Evolutionary conservation across 306 rosid species (phyloP), one percentile per base, ranked within the genome.

Genomic region (Cicer yamashitae): DNA sequence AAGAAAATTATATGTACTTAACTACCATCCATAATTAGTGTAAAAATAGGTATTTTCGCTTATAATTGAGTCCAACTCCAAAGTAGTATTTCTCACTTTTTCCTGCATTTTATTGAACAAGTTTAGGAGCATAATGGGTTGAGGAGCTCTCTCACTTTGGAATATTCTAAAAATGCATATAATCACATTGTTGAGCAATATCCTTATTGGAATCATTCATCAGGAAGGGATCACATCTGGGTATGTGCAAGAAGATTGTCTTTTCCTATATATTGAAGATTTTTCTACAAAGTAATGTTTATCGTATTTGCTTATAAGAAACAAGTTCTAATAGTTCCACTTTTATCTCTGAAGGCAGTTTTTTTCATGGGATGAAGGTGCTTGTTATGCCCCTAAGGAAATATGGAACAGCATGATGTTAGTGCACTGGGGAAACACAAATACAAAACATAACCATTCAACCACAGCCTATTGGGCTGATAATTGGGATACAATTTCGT

Each of bases 381-480:
- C 99, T 77, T 94, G 99, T 88, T 94, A 92, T 89, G 97, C 99
- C 64, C 99, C 99, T 9, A 94, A 94, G 89, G 99, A 94, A 87
- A 94, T 94, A 86, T 91, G 99, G 97, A 86, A 79, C 83, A 94
- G 99, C 86, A 91, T 89, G 92, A 92, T 94, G 99, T 78, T 94
- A 86, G 97, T 90, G 73, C 99, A 94, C 81, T 94, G 99, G 99
- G 99, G 99, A 77, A 94, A 94, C 84, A 92, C 97, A 67, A 94
- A 94, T 70, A 61, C 91, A 12, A 94, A 94, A 84, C 96, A 94
- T 40, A 90, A 90, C 74, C 89, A 88, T 80, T 94, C 99, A 82
- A 94, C 99, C 18, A 94, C 99, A 70, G 97, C 99, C 38, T 94
- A 92, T 79, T 84, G 97, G 97, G 92, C 87, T 25, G 99, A 94